These are phyloP conservation scores for Boletus tylopilopsis DNA, from an alignment of 768 basidiomycete species.

Conservation along the genomic window DNA sequence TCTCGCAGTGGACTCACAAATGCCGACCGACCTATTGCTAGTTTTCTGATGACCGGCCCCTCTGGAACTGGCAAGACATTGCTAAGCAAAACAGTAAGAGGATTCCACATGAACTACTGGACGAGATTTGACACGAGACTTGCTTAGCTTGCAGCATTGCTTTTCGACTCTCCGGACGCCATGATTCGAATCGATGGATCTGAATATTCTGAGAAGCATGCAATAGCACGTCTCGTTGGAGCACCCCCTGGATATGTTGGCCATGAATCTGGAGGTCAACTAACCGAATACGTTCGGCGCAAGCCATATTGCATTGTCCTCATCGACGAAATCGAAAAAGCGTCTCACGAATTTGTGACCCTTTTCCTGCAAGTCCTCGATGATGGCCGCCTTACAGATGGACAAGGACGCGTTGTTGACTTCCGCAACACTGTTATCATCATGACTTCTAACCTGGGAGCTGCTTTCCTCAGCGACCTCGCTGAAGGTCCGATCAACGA, in stretches of 20 bases:
- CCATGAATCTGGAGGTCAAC: conserved; percentile 83
- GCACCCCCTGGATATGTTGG: conserved; percentile 89
- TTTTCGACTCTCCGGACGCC: conserved; percentile 89
- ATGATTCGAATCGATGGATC: conserved; percentile 93
- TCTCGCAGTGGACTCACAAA: conserved; percentile 94
- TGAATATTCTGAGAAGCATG: conserved; percentile 86
- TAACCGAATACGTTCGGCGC: conserved; percentile 90
- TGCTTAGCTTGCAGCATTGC: conserved; percentile 71
- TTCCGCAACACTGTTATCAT: conserved; percentile 92
- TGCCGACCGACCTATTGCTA: conserved; percentile 82
- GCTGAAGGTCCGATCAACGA: conserved; percentile 64
- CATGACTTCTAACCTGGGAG: conserved; percentile 92
- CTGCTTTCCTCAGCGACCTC: conserved; percentile 71
- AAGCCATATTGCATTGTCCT: conserved; percentile 86
- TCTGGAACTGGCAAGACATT: conserved; percentile 90
- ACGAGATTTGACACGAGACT: neutral
- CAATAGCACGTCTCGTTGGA: conserved; percentile 66
- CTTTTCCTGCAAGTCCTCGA: conserved; percentile 84
- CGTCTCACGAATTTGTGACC: conserved; percentile 70
- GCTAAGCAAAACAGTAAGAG: conserved; percentile 79
- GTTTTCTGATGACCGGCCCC: conserved; percentile 90
- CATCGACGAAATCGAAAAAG: conserved; percentile 91
- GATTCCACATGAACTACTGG: neutral
- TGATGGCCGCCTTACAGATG: conserved; percentile 88
- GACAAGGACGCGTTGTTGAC: conserved; percentile 85